Conservation (phyloP, 306 rosid species). For the Neltuma alba region DNA sequence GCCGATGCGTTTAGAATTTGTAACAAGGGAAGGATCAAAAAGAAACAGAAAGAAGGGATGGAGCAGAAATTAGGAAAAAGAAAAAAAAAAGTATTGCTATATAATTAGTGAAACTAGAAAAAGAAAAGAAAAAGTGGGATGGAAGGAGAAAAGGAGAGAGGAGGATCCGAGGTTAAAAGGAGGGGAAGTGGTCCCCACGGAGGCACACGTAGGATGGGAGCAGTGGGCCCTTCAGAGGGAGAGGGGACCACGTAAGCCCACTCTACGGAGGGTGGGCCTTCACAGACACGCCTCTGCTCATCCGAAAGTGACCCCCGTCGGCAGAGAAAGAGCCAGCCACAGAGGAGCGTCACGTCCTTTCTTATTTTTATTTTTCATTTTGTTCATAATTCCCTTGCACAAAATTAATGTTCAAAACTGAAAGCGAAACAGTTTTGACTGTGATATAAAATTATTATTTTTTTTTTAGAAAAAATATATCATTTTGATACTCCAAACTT, state of each 20-base stretch:
- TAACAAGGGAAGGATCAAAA: not conserved
- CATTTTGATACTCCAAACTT: too few species aligned
- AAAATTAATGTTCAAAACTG: too few species aligned
- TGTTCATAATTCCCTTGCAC: not conserved
- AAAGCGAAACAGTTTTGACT: too few species aligned
- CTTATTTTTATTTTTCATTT: not conserved
- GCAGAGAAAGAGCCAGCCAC: not conserved
- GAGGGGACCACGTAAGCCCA: not conserved
- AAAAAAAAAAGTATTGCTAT: too few species aligned
- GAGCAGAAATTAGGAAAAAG: too few species aligned
- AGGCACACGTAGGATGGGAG: not conserved
- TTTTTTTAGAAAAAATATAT: too few species aligned
- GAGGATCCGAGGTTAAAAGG: slow-evolving; percentile 28
- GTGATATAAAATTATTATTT: too few species aligned
- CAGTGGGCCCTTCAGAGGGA: too few species aligned
- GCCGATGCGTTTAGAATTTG: too few species aligned
- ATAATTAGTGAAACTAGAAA: not conserved
- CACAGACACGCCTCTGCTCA: not conserved
- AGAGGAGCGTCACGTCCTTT: not conserved
- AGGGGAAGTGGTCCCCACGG: slow-evolving; percentile 37
- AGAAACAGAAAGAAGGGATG: too few species aligned
- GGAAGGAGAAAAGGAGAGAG: too few species aligned
- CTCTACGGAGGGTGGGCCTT: not conserved
- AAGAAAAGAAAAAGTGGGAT: not conserved
- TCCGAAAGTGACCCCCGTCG: not conserved